Evolutionary conservation across 2,329 filamentous ascomycete genomes (phyloP).

Genomic region (Tolypocladium album): DNA sequence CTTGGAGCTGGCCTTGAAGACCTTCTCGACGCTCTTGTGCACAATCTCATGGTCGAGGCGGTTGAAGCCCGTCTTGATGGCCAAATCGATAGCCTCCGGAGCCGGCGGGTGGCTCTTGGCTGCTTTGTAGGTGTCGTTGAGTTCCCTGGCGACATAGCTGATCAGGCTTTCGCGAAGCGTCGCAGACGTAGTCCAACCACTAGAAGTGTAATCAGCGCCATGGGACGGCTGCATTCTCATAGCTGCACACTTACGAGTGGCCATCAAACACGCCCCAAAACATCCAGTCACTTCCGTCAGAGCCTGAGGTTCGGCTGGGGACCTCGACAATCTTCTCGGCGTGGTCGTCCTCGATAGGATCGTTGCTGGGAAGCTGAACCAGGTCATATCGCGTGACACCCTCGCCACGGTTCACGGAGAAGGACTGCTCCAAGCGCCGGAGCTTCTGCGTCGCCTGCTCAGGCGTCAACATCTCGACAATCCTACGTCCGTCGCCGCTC

Average conservation of each 20-base stretch:
- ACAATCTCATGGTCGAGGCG: slow-evolving; percentile 90
- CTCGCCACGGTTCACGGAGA: slow-evolving; percentile 75
- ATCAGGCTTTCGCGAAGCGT: slow-evolving; percentile 90
- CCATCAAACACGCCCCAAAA: slow-evolving; percentile 99
- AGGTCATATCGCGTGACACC: slow-evolving; percentile 93
- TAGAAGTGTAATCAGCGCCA: slow-evolving; percentile 22
- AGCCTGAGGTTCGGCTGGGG: slow-evolving; percentile 41
- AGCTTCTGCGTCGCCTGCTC: slow-evolving; percentile 89
- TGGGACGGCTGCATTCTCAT: slow-evolving; percentile 3
- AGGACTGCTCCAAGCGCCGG: slow-evolving; percentile 83
- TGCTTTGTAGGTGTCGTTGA: slow-evolving; percentile 84
- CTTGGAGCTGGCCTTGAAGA: slow-evolving; percentile 81
- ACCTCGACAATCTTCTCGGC: slow-evolving; percentile 96
- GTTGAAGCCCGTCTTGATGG: slow-evolving; percentile 87
- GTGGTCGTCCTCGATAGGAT: slow-evolving; percentile 97
- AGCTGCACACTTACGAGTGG: slow-evolving; percentile 57
- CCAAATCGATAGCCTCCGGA: slow-evolving; percentile 72
- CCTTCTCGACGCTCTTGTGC: slow-evolving; percentile 83
- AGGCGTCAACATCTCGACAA: slow-evolving; percentile 92
- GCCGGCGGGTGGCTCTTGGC: slow-evolving; percentile 53
- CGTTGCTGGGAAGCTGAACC: slow-evolving; percentile 89
- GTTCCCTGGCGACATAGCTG: slow-evolving; percentile 81
- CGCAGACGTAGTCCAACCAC: slow-evolving; percentile 95
- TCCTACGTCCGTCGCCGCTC: slow-evolving; percentile 71
- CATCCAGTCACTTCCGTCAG: slow-evolving; percentile 71